Base-by-base conservation (phyloP, 176 grass and related monocot genomes). In the Lolium multiflorum region DNA sequence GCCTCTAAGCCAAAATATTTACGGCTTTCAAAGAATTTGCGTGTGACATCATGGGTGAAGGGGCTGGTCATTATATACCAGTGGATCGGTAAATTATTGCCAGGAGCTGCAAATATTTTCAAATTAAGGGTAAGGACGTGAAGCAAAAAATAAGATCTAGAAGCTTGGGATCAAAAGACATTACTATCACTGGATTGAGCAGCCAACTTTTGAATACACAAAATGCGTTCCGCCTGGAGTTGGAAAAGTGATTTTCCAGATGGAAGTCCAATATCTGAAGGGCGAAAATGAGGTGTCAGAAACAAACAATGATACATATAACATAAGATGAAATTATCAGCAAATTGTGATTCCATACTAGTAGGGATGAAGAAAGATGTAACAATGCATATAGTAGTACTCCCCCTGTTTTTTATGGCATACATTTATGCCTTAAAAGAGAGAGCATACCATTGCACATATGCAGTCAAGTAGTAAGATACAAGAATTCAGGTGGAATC, bases 41-140 rank as follows among this genome's bases (percentile, higher is more conserved):
- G 94, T 58, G 94, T 99, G 78, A 87, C 62, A 76, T 84, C 91
- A 92, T 99, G 88, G 1, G 90, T 99, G 52, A 99, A 99, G 41
- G 97, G 97, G 64, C 97, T 99, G 57, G 97, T 99, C 97, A 99
- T 99, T 90, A 99, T 93, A 86, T 99, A 99, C 92, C 92, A 99
- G 74, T 92, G 94, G 28, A 99, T 96, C 7, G 82, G 94, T 86
- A 87, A 67, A 74, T 50, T 79, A 78, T 83, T 83, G 83, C 79
- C 72, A 2, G 91, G 89, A 87, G 68, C 90, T 97, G 85, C 47
- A 83, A 77, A n/a, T 74, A 88, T 88, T 61, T 85, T 50, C 12
- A 47, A 56, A 85, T 81, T 31, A 44, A 88, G 76, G 26, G 26
- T 85, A 39, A 77, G 18, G 6, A 71, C 13, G 13, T 81, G 28